These are phyloP conservation scores for Cronartium quercuum DNA, from an alignment of 1,284 basidiomycete genomes.

Conservation along the genomic window DNA sequence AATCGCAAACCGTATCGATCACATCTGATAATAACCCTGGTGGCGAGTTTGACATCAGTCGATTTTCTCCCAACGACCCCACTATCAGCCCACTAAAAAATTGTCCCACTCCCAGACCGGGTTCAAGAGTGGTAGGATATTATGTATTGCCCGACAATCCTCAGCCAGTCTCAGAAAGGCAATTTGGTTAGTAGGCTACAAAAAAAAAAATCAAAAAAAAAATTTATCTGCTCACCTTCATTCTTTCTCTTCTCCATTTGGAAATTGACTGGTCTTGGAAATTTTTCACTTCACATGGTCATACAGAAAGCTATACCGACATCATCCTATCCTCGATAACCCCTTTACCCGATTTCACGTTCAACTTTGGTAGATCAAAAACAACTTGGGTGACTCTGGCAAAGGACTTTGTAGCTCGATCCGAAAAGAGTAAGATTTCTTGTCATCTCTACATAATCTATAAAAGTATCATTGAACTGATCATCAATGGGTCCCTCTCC, in stretches of 20 bases:
- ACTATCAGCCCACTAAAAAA: too few species aligned
- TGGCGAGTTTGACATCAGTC: too few species aligned
- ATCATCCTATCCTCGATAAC: background rate
- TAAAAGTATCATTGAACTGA: background rate
- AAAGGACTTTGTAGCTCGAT: background rate
- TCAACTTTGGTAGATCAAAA: background rate
- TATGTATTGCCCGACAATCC: background rate
- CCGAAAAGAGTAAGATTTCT: background rate
- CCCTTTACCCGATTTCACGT: background rate
- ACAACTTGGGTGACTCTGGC: background rate
- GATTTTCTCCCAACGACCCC: too few species aligned
- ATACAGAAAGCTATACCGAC: background rate
- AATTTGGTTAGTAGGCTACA: background rate
- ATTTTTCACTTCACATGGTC: background rate
- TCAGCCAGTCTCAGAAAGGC: background rate
- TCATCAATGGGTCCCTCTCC: background rate
- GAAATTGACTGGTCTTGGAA: background rate
- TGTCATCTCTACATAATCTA: too few species aligned
- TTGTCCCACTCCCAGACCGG: background rate
- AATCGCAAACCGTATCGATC: too few species aligned
- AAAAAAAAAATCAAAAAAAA: background rate
- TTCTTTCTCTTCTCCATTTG: background rate
- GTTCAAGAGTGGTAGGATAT: background rate
- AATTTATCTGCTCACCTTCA: too few species aligned
- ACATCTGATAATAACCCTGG: too few species aligned